Base-by-base conservation (phyloP, 176 grass and related monocot species). In the Coix lacrymajobi region DNA sequence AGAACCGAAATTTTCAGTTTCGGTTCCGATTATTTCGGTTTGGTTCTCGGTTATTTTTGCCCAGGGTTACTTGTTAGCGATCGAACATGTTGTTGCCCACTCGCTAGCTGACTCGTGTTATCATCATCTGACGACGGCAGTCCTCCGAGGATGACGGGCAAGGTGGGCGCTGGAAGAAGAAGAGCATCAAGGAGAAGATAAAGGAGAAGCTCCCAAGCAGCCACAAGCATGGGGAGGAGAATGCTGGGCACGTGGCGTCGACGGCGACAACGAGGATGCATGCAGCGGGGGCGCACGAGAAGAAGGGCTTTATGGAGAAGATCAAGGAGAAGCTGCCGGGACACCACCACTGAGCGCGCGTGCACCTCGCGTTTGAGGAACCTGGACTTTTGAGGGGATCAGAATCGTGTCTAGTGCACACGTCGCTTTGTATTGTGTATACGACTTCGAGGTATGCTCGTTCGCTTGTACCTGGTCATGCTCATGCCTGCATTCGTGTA, bases 241-340 rank as follows among this genome's bases (percentile, higher is more conserved):
- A 79, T 7, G 73, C 79, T 7, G 79, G 44, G 41, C 69, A 72
- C 9, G 12, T 29, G 14, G 51, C 15, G 16, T 44, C 68, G 12
- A 34, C 78, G 19, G 25, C 61, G 11, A 62, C 71, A 11, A 63
- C 85, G 62, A 54, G 60, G 73, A 80, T 62, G 85, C 70, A 76
- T 82, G 76, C 13, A 49, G 84, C 37, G 32, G 79, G 52, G 40
- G 25, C 71, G 66, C 91, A 89, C 37, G 91, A 94, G 87, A 91
- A 97, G 89, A 94, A 97, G 69, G 94, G 94, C 3, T 25, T 97
- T 14, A 90, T 97, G 82, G 91, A 79, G 16, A 97, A 92, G 89
- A 94, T 97, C 79, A 97, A 94, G 82, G 87, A 97, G 82, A 94
- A 94, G 82, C 87, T 97, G 17, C 94, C 94, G 11, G 82, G 94